phyloP scores from a whole-genome alignment of 2,329 filamentous ascomycete genomes.

The Aspergillus viridinutans region DNA sequence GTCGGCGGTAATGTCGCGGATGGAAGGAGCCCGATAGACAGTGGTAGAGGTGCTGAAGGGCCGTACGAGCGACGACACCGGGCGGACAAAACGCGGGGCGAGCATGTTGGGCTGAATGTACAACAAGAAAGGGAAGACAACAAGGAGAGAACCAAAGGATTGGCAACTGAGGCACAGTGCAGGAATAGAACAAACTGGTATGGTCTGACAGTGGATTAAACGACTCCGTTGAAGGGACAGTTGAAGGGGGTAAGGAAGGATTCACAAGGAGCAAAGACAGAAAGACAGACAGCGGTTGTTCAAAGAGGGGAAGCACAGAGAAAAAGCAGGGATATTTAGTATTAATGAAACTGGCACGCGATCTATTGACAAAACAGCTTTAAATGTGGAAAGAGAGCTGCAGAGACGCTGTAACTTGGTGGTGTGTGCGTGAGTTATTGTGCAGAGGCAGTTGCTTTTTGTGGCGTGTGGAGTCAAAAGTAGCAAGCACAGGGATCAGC shows the following conservation, averaged over 20 bases:
- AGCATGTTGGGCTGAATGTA: conserved; percentile 33
- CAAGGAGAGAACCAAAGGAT: conserved; percentile 4
- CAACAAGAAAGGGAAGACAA: not conserved
- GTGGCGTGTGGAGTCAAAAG: not conserved
- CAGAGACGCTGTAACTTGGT: not conserved
- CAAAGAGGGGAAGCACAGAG: not conserved
- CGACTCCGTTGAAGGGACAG: not conserved
- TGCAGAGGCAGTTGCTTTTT: not conserved
- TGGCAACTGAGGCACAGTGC: not conserved
- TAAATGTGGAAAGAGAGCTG: not conserved
- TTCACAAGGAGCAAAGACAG: conserved; percentile 9
- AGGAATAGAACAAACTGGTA: conserved; percentile 2
- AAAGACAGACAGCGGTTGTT: not conserved
- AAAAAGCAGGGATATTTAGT: not conserved
- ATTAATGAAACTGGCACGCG: not conserved
- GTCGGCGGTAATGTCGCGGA: conserved; percentile 77
- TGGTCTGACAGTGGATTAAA: not conserved
- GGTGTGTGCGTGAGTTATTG: not conserved
- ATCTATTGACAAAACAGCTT: not conserved
- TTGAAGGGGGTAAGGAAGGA: conserved; percentile 3
- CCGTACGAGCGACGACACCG: conserved; percentile 48
- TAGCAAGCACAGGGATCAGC: not conserved
- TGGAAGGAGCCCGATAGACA: conserved; percentile 60
- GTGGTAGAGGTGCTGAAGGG: conserved; percentile 55
- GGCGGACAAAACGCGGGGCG: conserved; percentile 47